A percentile compares a stretch with the other conserved stretches of the same genome.
phyloP scores from a whole-genome alignment of 192 early-diverging fungal species.

The Rhizophagus prolifer region DNA sequence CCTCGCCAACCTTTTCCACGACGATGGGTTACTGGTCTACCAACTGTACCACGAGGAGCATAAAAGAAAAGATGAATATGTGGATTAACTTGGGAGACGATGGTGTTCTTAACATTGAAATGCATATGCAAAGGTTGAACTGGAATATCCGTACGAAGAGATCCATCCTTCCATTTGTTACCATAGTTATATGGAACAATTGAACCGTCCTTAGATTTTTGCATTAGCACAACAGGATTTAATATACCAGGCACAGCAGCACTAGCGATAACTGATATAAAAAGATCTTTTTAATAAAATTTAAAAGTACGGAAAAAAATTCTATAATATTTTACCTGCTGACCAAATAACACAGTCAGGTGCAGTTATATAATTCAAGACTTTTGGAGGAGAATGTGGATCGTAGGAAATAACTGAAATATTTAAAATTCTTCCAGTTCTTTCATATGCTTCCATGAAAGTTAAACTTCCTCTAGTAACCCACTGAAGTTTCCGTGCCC shows the following conservation, averaged over 20 bases:
- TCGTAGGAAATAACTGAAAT: constrained; percentile 78
- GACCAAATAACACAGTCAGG: constrained; percentile 86
- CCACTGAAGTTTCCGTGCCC: constrained; percentile 67
- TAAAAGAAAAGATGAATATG: constrained; percentile 88
- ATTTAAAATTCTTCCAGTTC: constrained; percentile 85
- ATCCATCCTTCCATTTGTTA: constrained; percentile 84
- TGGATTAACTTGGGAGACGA: constrained; percentile 86
- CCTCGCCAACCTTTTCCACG: constrained; percentile 83
- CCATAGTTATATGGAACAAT: constrained; percentile 77
- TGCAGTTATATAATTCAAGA: constrained; percentile 86
- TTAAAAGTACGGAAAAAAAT: too few relatives aligned
- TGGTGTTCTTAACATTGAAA: constrained; percentile 84
- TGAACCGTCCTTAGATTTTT: constrained; percentile 66
- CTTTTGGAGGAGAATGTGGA: constrained; percentile 71
- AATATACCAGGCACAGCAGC: constrained; percentile 84
- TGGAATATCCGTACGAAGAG: constrained; percentile 80
- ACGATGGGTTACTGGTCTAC: constrained; percentile 72
- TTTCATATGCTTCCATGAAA: constrained; percentile 86
- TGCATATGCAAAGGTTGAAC: constrained; percentile 68
- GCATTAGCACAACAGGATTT: constrained; percentile 77
- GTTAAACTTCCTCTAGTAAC: constrained; percentile 77
- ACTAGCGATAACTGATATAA: constrained; percentile 67
- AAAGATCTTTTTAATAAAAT: background rate
- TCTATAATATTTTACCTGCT: constrained; percentile 50
- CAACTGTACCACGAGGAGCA: constrained; percentile 71